These are phyloP conservation scores for Akanthomyces dipterigenus DNA, from an alignment of 2,329 filamentous ascomycete genomes.

Conservation along the genomic window DNA sequence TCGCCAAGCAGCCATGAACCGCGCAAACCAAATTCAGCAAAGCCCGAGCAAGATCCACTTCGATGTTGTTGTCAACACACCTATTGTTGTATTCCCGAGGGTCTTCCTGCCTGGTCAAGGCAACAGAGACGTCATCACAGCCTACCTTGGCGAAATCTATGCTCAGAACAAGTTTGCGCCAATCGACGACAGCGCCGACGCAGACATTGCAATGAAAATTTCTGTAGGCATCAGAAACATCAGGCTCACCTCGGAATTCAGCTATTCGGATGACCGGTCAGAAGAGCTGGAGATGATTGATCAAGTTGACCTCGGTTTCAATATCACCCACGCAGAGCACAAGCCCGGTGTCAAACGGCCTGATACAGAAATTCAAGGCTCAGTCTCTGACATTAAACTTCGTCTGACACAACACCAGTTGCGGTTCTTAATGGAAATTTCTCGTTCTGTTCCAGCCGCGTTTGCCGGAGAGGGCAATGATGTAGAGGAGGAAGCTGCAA, in stretches of 20 bases:
- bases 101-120: conserved; percentile 62
- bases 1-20: conserved; percentile 84
- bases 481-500: conserved; percentile 64
- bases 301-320: conserved; percentile 90
- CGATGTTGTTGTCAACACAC: conserved; percentile 86
- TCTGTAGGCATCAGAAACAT: conserved; percentile 89
- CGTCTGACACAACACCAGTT: conserved; percentile 85
- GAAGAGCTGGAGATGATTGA: conserved; percentile 97
- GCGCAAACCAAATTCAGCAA: conserved; percentile 89
- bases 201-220: conserved; percentile 79
- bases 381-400: conserved; percentile 89
- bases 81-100: conserved; percentile 90
- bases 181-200: conserved; percentile 66
- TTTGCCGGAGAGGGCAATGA: conserved; percentile 65
- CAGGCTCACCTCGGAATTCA: conserved; percentile 79
- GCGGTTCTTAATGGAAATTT: conserved; percentile 81
- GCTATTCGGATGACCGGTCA: conserved; percentile 63
- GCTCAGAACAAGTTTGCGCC: conserved; percentile 88
- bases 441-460: conserved; percentile 77
- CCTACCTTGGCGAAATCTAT: conserved; percentile 95
- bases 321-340: conserved; percentile 87
- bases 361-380: conserved; percentile 84
- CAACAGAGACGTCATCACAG: conserved; percentile 77
- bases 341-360: conserved; percentile 68
- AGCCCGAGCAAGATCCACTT: conserved; percentile 88